Evolutionary conservation across 352 stramenopile species (phyloP), one percentile per base, ranked within the genome.

Genomic region (Pythium pectinolyticum): DNA sequence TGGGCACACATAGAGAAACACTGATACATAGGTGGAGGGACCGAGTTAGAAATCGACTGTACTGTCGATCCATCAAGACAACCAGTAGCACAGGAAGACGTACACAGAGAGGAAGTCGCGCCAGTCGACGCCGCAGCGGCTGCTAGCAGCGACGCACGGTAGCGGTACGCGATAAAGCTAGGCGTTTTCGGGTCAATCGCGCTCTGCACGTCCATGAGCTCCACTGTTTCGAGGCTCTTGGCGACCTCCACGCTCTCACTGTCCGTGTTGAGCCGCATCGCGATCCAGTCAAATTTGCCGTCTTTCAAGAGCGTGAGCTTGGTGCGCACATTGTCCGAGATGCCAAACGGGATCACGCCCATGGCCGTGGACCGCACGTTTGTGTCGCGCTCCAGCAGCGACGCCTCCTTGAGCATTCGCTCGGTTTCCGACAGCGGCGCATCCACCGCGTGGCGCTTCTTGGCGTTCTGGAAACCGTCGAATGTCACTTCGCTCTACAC

Each of bases 1-100:
- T 0, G 90, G 90, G 45, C 90, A 97, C 27, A 93, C 86, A 61
- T 96, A 97, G 63, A 96, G 74, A 58, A 97, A 95, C 35, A 96
- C 86, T 92, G 52, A 6, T 45, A 7, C 43, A 7, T 6, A 47
- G 51, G 24, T 27, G 28, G 14, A 39, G 14, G 14, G 32, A 14
- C 14, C 32, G 32, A 39, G 32, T 39, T 39, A 8, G 32, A 39
- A 39, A 14, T 8, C n/a, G n/a, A n/a, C n/a, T n/a, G n/a, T n/a
- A n/a, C n/a, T n/a, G n/a, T n/a, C n/a, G 31, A 45, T 15, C 25
- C 15, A 27, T 11, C 30, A n/a, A 17, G 25, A 19, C 5, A 24
- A 41, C 12, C n/a, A 17, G 27, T 5, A 34, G 41, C 12, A 22
- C 34, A 8, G 7, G 43, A n/a, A 28, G 7, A 61, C 58, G 50